These are phyloP conservation scores for Parachlorella kessleri DNA, from an alignment of 139 green algal species.

Conservation along the genomic window DNA sequence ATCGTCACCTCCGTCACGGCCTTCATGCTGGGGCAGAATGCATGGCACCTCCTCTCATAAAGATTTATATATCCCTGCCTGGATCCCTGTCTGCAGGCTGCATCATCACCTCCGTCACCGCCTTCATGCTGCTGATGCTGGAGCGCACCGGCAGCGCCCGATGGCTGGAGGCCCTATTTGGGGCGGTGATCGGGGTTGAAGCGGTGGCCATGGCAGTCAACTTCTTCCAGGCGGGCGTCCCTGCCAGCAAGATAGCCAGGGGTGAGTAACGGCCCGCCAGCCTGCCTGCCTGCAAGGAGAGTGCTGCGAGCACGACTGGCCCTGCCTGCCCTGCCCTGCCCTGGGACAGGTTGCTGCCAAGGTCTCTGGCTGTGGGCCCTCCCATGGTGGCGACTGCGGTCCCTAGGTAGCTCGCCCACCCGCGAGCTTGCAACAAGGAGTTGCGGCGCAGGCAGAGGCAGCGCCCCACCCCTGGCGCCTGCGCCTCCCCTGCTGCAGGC, in stretches of 20 bases:
- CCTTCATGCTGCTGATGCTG: constrained; percentile 43
- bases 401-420: too few species aligned
- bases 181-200: constrained; percentile 31
- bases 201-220: constrained; percentile 28
- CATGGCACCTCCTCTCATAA: background rate
- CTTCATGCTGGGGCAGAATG: constrained; percentile 24
- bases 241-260: constrained; percentile 18
- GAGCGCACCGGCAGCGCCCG: constrained; percentile 26
- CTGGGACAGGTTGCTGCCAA: too few species aligned
- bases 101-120: constrained; percentile 32
- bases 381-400: too few species aligned
- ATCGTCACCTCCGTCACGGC: constrained; percentile 34
- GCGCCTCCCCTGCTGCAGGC: constrained; percentile 2
- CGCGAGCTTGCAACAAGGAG: too few species aligned
- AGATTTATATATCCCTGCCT: background rate
- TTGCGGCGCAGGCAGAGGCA: too few species aligned
- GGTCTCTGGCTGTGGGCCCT: too few species aligned
- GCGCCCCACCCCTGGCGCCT: too few species aligned
- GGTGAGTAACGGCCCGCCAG: too few species aligned
- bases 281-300: too few species aligned
- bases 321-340: too few species aligned
- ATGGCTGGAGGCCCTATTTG: constrained; percentile 48
- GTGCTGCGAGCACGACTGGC: too few species aligned
- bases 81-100: background rate
- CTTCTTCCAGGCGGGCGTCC: constrained; percentile 34